Base-by-base conservation (phyloP, 1,284 basidiomycete species). In the Exobasidium cylindrosporum region DNA sequence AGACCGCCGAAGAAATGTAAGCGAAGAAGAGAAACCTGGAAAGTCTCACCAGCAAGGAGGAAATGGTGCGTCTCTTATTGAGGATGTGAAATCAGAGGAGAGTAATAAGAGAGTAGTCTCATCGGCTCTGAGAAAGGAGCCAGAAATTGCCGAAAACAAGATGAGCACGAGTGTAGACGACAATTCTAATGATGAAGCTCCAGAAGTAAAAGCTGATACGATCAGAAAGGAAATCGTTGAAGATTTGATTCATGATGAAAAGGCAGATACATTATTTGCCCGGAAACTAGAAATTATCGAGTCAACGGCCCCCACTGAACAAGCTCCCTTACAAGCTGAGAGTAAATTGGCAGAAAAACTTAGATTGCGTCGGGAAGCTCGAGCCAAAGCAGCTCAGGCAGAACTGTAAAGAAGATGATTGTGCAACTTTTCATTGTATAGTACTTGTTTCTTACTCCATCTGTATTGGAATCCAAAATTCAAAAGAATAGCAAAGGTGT, bases 321-420 rank as follows among this genome's bases (percentile, higher is more conserved):
- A n/a, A n/a, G n/a, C n/a, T n/a, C n/a, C n/a, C n/a, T n/a, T n/a
- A n/a, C n/a, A n/a, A n/a, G n/a, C 47, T 21, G 26, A 24, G 21
- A 47, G 23, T 47, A 50, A 50, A 50, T 24, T 50, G n/a, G 47
- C 47, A 24, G 47, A 50, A 24, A 50, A 50, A 24, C 26, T 50
- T 13, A 14, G 47, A 24, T 24, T 24, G 26, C n/a, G 21, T 2
- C 4, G 26, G 21, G 47, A 50, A 26, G 47, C n/a, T 4, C 47
- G 47, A 24, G 47, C 17, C 14, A 21, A 24, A 24, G 47, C 47
- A 50, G 47, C 47, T 14, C 21, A 13, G 26, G 47, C n/a, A 7
- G 47, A 13, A 50, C n/a, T n/a, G 47, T 24, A 24, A 21, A 13
- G 26, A 50, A 50, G 47, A 24, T 17, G 23, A 11, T 23, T 23